Conservation (phyloP, 495 filamentous ascomycete genomes). For the Neurospora sp. region DNA sequence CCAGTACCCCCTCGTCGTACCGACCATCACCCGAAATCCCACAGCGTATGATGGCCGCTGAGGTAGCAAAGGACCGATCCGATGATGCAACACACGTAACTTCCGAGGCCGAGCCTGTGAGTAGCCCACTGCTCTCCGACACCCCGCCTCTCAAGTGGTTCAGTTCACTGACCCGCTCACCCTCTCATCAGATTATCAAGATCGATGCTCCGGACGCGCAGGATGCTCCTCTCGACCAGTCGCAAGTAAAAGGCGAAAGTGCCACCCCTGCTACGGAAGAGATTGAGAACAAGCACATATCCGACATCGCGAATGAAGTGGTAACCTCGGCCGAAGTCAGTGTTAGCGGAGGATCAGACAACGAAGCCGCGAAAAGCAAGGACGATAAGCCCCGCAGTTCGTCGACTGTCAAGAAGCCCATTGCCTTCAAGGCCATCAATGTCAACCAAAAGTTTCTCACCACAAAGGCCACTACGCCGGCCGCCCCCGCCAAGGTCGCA, state of each 20-base stretch:
- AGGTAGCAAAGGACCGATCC: slow-evolving; percentile 41
- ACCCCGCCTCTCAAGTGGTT: too few relatives aligned
- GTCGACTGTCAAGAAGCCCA: slow-evolving; percentile 66
- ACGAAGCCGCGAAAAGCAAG: slow-evolving; percentile 46
- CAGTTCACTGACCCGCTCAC: background rate
- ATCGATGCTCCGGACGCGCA: slow-evolving; percentile 25
- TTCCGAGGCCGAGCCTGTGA: slow-evolving; percentile 37
- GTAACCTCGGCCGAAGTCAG: slow-evolving; percentile 46
- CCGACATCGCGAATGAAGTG: slow-evolving; percentile 40
- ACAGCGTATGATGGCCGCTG: slow-evolving; percentile 50
- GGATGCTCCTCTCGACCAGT: slow-evolving; percentile 31
- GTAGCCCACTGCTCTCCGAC: slow-evolving; percentile 10
- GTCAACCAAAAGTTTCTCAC: slow-evolving; percentile 84
- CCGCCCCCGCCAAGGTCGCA: slow-evolving; percentile 37
- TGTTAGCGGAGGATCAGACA: slow-evolving; percentile 60
- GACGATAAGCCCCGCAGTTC: slow-evolving; percentile 53
- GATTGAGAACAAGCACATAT: slow-evolving; percentile 39
- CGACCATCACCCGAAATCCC: slow-evolving; percentile 1
- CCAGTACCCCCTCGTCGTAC: slow-evolving; percentile 5
- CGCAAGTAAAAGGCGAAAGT: slow-evolving; percentile 34
- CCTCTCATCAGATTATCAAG: slow-evolving; percentile 19
- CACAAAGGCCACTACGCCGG: slow-evolving; percentile 35
- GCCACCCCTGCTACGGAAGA: slow-evolving; percentile 27
- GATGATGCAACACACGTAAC: slow-evolving; percentile 38
- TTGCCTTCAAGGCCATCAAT: slow-evolving; percentile 89